These are phyloP conservation scores for Trichoderma asperelloides DNA, from an alignment of 495 filamentous ascomycete species.

Conservation along the genomic window DNA sequence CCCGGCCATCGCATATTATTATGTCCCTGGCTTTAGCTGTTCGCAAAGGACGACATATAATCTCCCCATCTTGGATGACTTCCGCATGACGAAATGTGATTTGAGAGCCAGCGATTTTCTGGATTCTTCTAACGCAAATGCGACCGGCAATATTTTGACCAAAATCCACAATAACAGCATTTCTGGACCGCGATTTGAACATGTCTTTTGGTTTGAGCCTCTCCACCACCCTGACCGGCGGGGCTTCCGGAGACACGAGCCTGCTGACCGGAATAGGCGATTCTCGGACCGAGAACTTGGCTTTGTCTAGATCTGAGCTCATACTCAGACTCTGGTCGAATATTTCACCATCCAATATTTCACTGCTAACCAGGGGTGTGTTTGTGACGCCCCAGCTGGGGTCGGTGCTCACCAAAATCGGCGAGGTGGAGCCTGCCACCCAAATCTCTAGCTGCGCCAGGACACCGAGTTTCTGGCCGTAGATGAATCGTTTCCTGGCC, in stretches of 20 bases:
- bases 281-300: no score
- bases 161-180: constrained; percentile 33
- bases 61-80: constrained; percentile 37
- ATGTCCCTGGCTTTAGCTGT: constrained; percentile 30
- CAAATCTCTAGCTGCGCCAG: no score
- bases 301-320: no score
- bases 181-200: constrained; percentile 27
- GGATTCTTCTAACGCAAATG: constrained; percentile 20
- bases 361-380: no score
- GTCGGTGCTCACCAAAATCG: no score
- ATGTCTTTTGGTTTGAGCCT: constrained; percentile 21
- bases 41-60: constrained; percentile 34
- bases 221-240: constrained; percentile 21
- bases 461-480: no score
- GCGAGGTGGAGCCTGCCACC: no score
- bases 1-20: constrained; percentile 20
- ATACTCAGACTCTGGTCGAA: no score
- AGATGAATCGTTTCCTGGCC: no score
- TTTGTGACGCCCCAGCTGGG: no score
- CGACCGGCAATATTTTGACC: constrained; percentile 41
- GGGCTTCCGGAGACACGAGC: constrained; percentile 20
- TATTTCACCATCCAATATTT: no score
- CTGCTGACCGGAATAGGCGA: not conserved
- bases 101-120: constrained; percentile 19
- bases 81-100: constrained; percentile 35